A percentile compares a stretch with the other conserved stretches of the same genome.
phyloP scores from a whole-genome alignment of 2,329 filamentous ascomycete genomes.

The Penicillium sp. region DNA sequence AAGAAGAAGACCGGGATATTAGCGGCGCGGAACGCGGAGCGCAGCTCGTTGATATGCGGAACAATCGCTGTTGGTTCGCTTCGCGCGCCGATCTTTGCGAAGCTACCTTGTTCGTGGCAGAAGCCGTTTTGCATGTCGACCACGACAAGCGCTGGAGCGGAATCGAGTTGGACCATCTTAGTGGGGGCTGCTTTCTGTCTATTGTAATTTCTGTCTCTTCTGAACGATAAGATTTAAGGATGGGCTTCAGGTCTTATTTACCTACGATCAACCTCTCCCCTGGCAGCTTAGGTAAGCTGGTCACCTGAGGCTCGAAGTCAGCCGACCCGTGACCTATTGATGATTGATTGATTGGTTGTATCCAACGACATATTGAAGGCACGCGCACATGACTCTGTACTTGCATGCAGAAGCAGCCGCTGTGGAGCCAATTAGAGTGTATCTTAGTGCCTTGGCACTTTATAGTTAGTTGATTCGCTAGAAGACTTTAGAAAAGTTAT shows the following conservation, averaged over 20 bases:
- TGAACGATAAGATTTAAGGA: neutral
- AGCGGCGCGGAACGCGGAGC: constrained; percentile 7
- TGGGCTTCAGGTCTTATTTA: constrained; percentile 1
- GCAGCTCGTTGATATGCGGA: constrained; percentile 9
- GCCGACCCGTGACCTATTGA: neutral
- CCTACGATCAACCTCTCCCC: neutral
- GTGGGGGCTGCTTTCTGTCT: neutral
- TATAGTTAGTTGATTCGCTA: too few relatives aligned
- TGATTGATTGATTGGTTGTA: neutral
- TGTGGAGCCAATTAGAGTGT: too few relatives aligned
- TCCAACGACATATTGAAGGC: too few relatives aligned
- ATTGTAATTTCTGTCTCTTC: constrained; percentile 4
- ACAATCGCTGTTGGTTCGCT: constrained; percentile 11
- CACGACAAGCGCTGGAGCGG: constrained; percentile 6
- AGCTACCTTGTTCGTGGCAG: constrained; percentile 12
- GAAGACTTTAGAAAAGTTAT: too few relatives aligned
- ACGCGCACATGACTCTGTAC: too few relatives aligned
- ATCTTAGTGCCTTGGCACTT: too few relatives aligned
- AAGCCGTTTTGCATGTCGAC: constrained; percentile 11
- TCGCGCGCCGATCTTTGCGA: constrained; percentile 4
- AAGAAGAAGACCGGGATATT: constrained; percentile 10
- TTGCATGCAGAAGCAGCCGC: too few relatives aligned
- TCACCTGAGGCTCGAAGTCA: neutral
- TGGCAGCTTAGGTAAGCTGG: neutral
- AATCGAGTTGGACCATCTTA: constrained; percentile 11